Conservation (phyloP, 768 basidiomycete genomes). For the Fistulinella prunicolor region DNA sequence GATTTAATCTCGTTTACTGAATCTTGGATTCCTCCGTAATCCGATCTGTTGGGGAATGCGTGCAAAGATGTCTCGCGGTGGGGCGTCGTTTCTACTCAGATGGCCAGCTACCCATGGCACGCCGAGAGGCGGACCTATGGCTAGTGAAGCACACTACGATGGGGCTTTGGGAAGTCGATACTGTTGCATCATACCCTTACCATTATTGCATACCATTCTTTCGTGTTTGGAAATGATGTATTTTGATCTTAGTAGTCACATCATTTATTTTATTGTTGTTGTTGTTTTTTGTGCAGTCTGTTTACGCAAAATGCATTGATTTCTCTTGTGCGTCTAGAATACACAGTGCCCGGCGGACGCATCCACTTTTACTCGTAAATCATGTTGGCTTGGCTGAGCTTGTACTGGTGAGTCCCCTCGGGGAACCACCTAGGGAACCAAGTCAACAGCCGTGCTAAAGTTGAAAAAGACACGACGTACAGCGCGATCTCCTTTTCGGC, state of each 20-base stretch:
- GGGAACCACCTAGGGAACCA: constrained; percentile 76
- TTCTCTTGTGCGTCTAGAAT: constrained; percentile 15
- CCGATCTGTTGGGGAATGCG: constrained; percentile 4
- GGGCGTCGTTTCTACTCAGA: constrained; percentile 10
- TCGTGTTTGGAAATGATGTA: constrained; percentile 5
- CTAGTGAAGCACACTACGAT: constrained; percentile 5
- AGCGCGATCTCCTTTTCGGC: constrained; percentile 94
- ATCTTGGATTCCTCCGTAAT: constrained; percentile 5
- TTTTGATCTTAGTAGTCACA: neutral
- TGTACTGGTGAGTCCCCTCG: constrained; percentile 75
- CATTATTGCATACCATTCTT: constrained; percentile 20
- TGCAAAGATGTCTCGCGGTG: constrained; percentile 1
- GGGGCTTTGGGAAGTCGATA: constrained; percentile 4
- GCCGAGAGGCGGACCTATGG: constrained; percentile 19
- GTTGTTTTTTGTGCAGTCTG: too few relatives aligned
- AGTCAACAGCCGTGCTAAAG: constrained; percentile 5
- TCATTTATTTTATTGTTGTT: constrained; percentile 1
- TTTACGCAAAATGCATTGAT: too few relatives aligned
- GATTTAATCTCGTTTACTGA: neutral
- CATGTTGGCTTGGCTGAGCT: constrained; percentile 61
- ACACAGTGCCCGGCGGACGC: constrained; percentile 10
- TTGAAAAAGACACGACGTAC: constrained; percentile 43
- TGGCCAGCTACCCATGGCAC: constrained; percentile 25
- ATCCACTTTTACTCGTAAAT: constrained; percentile 67
- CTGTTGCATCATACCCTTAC: constrained; percentile 27